Base-by-base conservation (phyloP, 2,329 filamentous ascomycete genomes). In the Fusarium humuli region DNA sequence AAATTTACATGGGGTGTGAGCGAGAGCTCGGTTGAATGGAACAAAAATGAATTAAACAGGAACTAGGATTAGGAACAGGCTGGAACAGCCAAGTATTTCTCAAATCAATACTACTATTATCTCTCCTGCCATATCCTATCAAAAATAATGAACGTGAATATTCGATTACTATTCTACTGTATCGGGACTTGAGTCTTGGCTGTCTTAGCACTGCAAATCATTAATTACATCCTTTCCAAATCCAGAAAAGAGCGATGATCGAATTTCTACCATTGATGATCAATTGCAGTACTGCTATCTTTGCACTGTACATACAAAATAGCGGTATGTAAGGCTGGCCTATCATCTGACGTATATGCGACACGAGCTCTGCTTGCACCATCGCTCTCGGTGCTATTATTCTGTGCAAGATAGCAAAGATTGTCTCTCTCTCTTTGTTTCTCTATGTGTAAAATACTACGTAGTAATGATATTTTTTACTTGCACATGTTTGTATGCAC, bases 11-110 rank as follows among this genome's bases (percentile, higher is more conserved):
- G 63, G 57, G 34, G 63, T 56, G 57, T 64, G 67, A 48, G 50
- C 37, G 67, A 58, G 41, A 50, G 10, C 60, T 67, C 73, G 73
- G 73, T 61, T 69, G 71, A 75, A 75, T 59, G 71, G 73, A 74
- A 67, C 50, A 27, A 34, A 29, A 27, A 44, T 14, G 34, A 59
- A 67, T 48, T 47, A 53, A 63, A 66, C 66, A 67, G 73, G 70
- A 75, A 75, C 73, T 62, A 70, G 61, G 70, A 75, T 75, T 69
- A 72, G 73, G 70, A 56, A 53, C 53, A 52, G 58, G 46, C 46
- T 57, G 44, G 44, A 42, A 65, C 70, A 70, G 59, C 64, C 58
- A 73, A 57, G 46, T 47, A 37, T 58, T 47, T 57, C 37, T 65
- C 60, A 61, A 48, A 55, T 55, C 46, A 23, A 44, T 29, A 60